Base-by-base conservation (phyloP, 495 filamentous ascomycete genomes). In the Chlorociboria aeruginascens region DNA sequence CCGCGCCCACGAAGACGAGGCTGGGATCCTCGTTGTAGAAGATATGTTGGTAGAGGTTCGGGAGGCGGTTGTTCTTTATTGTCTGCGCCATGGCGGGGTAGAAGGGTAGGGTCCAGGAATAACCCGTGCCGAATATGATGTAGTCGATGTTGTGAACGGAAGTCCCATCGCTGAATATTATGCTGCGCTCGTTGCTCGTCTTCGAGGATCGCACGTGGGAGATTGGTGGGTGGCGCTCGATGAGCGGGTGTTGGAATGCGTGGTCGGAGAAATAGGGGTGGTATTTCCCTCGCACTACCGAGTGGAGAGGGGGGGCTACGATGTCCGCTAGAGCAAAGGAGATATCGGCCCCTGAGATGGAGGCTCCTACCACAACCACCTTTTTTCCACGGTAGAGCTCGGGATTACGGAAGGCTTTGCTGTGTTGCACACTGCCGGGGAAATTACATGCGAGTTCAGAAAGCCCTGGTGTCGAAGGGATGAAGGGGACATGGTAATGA, bases 301-400 rank as follows among this genome's bases (percentile, higher is more conserved):
- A 64, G 7, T 68, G 7, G 7, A 55, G 35, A 29, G 53, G 53
- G n/a, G 44, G 28, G 51, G 61, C 35, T 59, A 60, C 51, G 59
- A 68, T 32, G 46, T 61, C 59, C 61, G 65, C 52, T 57, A 55
- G 48, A 37, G 48, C 28, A 12, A 32, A 49, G 7, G 81, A 78
- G 44, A 94, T 84, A 55, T 95, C 89, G 17, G 85, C 60, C 3
- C 84, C 88, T 0, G 86, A 92, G 3, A 85, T 81, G 2, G 78
- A 77, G 47, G 81, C 86, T 16, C 89, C 89, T 0, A 95, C 81
- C 0, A 93, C 69, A 13, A 94, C 62, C 14, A 51, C 45, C 48
- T 62, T 34, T 33, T 72, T 74, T 10, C 56, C 56, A n/a, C 51
- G 61, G 58, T 79, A 92, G 0, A 64, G 51, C 12, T 74, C 71